Conservation (phyloP, 2,329 filamentous ascomycete species). For the Exserohilum rostratum region DNA sequence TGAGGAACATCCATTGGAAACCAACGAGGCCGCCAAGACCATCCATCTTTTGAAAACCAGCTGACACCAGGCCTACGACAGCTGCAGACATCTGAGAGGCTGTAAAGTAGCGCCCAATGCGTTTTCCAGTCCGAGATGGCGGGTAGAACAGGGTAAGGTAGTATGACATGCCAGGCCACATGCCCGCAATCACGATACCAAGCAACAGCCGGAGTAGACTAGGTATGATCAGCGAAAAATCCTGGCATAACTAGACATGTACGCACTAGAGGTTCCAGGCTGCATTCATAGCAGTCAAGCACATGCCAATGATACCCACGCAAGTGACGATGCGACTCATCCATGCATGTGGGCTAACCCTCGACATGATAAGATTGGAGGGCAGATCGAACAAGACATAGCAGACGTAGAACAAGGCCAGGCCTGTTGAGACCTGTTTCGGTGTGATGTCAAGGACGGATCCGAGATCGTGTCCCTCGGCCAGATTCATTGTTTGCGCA, state of each 20-base stretch:
- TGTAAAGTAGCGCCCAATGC: constrained; percentile 89
- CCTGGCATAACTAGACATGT: not conserved
- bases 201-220: constrained; percentile 80
- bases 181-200: constrained; percentile 85
- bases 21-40: constrained; percentile 76
- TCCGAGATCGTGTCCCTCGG: constrained; percentile 74
- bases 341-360: constrained; percentile 83
- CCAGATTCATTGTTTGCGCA: constrained; percentile 89
- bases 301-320: constrained; percentile 81
- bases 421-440: constrained; percentile 80
- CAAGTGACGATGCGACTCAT: constrained; percentile 91
- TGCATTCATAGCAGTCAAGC: constrained; percentile 79
- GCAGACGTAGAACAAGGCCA: constrained; percentile 89
- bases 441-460: constrained; percentile 71
- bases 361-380: constrained; percentile 87
- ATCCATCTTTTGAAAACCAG: constrained; percentile 92
- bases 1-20: constrained; percentile 90
- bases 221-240: not conserved
- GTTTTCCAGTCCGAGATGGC: constrained; percentile 81
- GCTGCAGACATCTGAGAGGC: constrained; percentile 87
- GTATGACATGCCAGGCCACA: constrained; percentile 96
- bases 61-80: constrained; percentile 86
- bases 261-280: constrained; percentile 83
- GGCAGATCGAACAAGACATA: constrained; percentile 91
- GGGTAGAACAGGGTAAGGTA: constrained; percentile 93